phyloP scores from a whole-genome alignment of 176 grass and related monocot genomes.

The Ampelocalamus luodianensis region DNA sequence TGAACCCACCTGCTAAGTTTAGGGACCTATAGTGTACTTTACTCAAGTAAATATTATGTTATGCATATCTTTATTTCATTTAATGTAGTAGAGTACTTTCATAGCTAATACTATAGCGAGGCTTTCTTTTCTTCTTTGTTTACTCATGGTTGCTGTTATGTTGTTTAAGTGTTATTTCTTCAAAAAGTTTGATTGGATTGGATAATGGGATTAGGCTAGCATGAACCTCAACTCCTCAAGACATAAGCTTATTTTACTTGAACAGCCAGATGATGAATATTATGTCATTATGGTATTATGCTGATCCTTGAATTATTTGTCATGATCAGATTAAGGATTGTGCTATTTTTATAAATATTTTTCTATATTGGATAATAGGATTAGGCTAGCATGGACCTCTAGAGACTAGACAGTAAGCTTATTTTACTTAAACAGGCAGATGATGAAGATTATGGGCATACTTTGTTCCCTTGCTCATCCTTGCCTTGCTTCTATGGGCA shows the following conservation, averaged over 20 bases:
- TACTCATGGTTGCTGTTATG: conserved; percentile 6
- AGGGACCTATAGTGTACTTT: too few relatives aligned
- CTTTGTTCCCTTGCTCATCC: background rate
- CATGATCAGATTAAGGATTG: background rate
- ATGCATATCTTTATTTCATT: background rate
- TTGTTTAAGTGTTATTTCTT: background rate
- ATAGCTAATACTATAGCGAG: background rate
- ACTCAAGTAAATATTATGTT: background rate
- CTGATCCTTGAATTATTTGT: background rate
- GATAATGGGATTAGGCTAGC: conserved; percentile 30
- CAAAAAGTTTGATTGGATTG: background rate
- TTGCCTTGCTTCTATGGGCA: background rate
- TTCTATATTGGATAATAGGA: background rate
- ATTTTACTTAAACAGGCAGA: background rate
- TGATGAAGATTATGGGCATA: background rate
- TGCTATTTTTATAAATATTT: background rate
- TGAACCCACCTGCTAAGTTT: too few relatives aligned
- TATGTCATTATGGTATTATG: too few relatives aligned
- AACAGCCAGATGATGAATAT: too few relatives aligned
- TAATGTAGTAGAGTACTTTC: conserved; percentile 9
- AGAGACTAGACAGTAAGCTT: conserved; percentile 6
- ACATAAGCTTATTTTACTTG: background rate
- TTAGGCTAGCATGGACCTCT: conserved; percentile 5
- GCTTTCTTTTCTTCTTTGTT: background rate
- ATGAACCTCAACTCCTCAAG: background rate